Percentiles rank a stretch among this genome's conserved stretches.
phyloP scores from a whole-genome alignment of 73 alveolate genomes.

The Effrenium voratum region DNA sequence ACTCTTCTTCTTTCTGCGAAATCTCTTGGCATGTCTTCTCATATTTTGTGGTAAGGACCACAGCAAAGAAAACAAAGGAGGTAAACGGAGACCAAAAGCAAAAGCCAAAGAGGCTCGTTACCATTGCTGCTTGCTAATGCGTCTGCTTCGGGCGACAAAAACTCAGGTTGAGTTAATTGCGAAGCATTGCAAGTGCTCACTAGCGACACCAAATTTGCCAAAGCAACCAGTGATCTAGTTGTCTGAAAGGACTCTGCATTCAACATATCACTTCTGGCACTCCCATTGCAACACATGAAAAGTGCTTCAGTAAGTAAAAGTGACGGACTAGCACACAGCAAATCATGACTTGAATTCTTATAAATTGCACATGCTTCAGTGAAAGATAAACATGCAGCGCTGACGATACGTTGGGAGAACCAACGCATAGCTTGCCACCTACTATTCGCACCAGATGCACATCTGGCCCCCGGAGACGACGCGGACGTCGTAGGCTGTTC shows the following conservation, averaged over 20 bases:
- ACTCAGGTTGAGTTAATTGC: too few species aligned
- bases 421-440: neutral
- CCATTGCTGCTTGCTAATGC: neutral
- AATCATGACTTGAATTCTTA: neutral
- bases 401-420: neutral
- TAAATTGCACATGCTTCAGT: neutral
- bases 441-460: neutral
- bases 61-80: neutral
- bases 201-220: too few species aligned
- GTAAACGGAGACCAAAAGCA: neutral
- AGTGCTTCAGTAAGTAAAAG: neutral
- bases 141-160: too few species aligned
- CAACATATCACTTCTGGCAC: neutral
- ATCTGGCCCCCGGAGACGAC: neutral
- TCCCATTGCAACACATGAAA: neutral
- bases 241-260: too few species aligned
- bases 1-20: neutral
- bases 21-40: neutral
- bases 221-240: too few species aligned
- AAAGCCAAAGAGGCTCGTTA: neutral
- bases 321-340: neutral
- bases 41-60: neutral
- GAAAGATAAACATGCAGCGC: neutral
- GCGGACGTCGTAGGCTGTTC: too few species aligned
- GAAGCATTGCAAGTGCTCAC: too few species aligned